Conservation (phyloP, 345 rosid genomes). For the Salix koriyanagi region DNA sequence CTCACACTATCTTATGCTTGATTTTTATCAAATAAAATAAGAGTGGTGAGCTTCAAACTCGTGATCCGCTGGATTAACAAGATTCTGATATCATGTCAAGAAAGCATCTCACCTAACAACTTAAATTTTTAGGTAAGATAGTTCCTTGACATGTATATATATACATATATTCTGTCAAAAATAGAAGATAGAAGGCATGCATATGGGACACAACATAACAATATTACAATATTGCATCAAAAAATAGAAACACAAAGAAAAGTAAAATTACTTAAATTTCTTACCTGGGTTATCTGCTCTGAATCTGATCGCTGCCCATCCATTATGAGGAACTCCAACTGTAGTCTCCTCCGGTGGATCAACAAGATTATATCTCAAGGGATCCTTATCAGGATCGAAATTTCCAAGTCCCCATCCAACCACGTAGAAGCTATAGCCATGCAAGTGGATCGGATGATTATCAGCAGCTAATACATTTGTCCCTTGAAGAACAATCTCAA, state of each 20-base stretch:
- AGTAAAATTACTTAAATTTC: neutral
- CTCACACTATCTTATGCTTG: too few relatives aligned
- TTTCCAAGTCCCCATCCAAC: constrained; percentile 3
- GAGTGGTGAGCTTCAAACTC: too few relatives aligned
- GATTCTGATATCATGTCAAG: too few relatives aligned
- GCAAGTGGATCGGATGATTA: constrained; percentile 23
- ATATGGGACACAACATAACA: too few relatives aligned
- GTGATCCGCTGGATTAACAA: too few relatives aligned
- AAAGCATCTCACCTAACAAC: too few relatives aligned
- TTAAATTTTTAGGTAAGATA: too few relatives aligned
- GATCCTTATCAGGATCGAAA: constrained; percentile 2
- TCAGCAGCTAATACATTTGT: neutral
- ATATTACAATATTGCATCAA: too few relatives aligned
- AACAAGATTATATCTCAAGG: neutral
- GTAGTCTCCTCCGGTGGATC: constrained; percentile 14
- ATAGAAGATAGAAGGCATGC: neutral
- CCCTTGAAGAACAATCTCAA: constrained; percentile 8
- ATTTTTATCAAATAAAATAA: too few relatives aligned
- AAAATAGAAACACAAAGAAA: neutral
- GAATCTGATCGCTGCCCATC: constrained; percentile 20
- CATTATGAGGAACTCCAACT: constrained; percentile 10
- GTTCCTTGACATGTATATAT: too few relatives aligned
- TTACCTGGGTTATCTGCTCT: constrained; percentile 15
- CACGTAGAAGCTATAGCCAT: constrained; percentile 16
- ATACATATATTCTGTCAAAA: too few relatives aligned